Base-by-base conservation (phyloP, 306 rosid species). In the Dryas drummondii region DNA sequence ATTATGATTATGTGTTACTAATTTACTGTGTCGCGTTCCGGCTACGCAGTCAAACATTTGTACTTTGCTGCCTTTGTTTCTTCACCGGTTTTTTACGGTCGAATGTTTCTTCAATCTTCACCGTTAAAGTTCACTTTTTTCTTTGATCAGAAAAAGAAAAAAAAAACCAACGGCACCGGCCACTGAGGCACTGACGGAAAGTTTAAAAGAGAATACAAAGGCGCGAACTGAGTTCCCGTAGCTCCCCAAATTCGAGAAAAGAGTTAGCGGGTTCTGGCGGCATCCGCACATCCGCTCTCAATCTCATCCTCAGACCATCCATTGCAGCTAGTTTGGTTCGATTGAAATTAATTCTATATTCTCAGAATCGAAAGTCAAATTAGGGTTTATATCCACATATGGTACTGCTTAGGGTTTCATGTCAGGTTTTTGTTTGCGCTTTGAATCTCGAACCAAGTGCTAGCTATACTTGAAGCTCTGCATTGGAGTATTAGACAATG, bases 401-500 rank as follows among this genome's bases (percentile, higher is more conserved):
- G 14, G 0, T 5, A 12, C 50, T 11, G 72, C 14, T 50, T 50
- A 27, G 72, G 72, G 72, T 68, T 68, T 67, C 13, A 9, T 17
- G 17, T 8, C 32, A 19, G 61, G 37, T 32, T 32, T 32, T 32
- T 32, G 37, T 32, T 32, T 32, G 37, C 37, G 37, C 37, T 32
- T 32, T 32, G 37, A 32, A 32, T 32, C 37, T 32, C 37, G 37
- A 19, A 56, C 61, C 61, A 17, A 17, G 61, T 56, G 61, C 32
- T 56, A n/a, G 22, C 13, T 56, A 9, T 22, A 2, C 26, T 15
- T 32, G 63, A 44, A 61, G 32, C 55, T 47, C 16, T 27, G 5
- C 47, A 49, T 70, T 16, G 49, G 59, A 47, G 59, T 22, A 5
- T 69, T 19, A 47, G n/a, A 47, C 65, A 10, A 82, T 78, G 85